These are phyloP conservation scores for Cavenderia fasciculata DNA, from an alignment of 78 protist genomes.

Conservation along the genomic window DNA sequence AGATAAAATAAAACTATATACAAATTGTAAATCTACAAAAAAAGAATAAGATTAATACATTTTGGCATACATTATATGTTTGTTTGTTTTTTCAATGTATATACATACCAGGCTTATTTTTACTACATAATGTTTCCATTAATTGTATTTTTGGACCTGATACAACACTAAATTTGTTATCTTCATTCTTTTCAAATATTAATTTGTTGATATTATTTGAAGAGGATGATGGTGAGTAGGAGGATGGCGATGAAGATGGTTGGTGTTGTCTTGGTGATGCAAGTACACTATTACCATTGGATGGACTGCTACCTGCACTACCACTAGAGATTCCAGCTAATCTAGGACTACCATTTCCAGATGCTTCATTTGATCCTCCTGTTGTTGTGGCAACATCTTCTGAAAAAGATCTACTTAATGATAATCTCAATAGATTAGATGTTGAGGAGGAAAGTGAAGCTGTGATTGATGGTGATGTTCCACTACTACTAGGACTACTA, in stretches of 20 bases:
- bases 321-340: neutral
- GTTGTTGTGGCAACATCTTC: neutral
- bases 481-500: neutral
- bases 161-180: constrained; percentile 10
- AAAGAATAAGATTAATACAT: neutral
- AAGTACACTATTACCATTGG: neutral
- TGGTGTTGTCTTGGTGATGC: neutral
- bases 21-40: constrained; percentile 21
- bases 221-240: neutral
- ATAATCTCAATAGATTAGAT: neutral
- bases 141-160: constrained; percentile 59
- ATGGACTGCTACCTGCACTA: neutral
- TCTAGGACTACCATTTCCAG: no score
- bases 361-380: no score
- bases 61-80: neutral
- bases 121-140: constrained; percentile 39
- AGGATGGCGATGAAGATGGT: neutral
- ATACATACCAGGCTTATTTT: constrained; percentile 37
- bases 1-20: constrained; percentile 31
- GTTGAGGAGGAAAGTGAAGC: neutral
- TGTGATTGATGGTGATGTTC: neutral
- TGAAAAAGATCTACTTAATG: neutral
- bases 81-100: neutral
- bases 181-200: constrained; percentile 23
- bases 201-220: neutral